Conservation (phyloP, 768 basidiomycete species). For the Termitomyces sp. region DNA sequence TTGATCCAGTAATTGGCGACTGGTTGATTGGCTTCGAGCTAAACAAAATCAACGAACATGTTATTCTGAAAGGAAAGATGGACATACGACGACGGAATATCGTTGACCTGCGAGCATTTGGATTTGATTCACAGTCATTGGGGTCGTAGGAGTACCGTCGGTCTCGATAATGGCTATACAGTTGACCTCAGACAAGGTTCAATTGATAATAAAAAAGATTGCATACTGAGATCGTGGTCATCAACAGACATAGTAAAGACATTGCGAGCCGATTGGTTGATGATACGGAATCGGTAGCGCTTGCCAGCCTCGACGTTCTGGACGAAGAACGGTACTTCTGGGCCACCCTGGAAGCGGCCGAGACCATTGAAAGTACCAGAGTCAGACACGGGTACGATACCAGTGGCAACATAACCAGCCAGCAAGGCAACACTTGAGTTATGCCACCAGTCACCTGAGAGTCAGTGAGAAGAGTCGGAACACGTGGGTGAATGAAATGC, state of each 20-base stretch:
- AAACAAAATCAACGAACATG: constrained; percentile 2
- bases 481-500: not conserved
- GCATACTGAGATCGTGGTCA: constrained; percentile 20
- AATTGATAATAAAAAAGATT: not conserved
- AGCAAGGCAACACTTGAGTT: constrained; percentile 20
- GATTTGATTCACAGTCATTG: constrained; percentile 26
- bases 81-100: constrained; percentile 28
- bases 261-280: constrained; percentile 43
- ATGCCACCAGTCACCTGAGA: constrained; percentile 39
- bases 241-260: constrained; percentile 34
- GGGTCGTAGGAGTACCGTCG: constrained; percentile 24
- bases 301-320: constrained; percentile 24
- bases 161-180: constrained; percentile 25
- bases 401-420: constrained; percentile 19
- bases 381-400: constrained; percentile 25
- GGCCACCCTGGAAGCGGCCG: constrained; percentile 37
- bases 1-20: constrained; percentile 38
- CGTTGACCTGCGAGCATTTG: constrained; percentile 38
- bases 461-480: not conserved
- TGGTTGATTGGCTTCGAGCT: constrained; percentile 29
- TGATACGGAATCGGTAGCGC: constrained; percentile 49
- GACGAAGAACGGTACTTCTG: constrained; percentile 29
- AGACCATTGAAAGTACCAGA: constrained; percentile 42
- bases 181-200: not conserved
- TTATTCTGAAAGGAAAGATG: constrained; percentile 8